Conservation (phyloP, 1,284 basidiomycete species). For the Trichosporon sp. region DNA sequence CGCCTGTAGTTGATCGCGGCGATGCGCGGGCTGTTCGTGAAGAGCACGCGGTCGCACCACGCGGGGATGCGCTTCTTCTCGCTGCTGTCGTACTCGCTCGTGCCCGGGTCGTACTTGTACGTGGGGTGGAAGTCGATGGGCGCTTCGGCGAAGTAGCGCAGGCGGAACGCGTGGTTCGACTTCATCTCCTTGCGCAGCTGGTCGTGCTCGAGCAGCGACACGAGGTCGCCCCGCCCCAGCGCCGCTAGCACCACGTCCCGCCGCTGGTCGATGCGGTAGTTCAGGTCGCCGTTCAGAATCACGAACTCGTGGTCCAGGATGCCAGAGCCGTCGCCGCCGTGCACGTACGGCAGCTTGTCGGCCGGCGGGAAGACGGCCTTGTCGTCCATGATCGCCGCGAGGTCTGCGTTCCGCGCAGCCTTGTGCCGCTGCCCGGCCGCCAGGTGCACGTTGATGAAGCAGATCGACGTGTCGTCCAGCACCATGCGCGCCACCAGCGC, state of each 20-base stretch:
- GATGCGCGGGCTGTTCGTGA: slow-evolving; percentile 62
- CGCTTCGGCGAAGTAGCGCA: slow-evolving; percentile 78
- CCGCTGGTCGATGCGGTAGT: slow-evolving; percentile 86
- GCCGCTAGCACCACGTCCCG: slow-evolving; percentile 72
- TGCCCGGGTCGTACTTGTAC: slow-evolving; percentile 87
- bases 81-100: slow-evolving; percentile 75
- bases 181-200: slow-evolving; percentile 86
- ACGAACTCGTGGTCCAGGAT: slow-evolving; percentile 92
- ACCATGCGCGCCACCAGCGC: slow-evolving; percentile 86
- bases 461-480: slow-evolving; percentile 84
- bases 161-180: slow-evolving; percentile 74
- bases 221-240: slow-evolving; percentile 62
- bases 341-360: slow-evolving; percentile 66
- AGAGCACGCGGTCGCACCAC: slow-evolving; percentile 94
- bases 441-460: slow-evolving; percentile 93
- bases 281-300: slow-evolving; percentile 65
- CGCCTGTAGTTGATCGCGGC: slow-evolving; percentile 63
- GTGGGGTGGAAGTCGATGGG: slow-evolving; percentile 79
- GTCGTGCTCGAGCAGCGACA: slow-evolving; percentile 69
- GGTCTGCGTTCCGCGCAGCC: slow-evolving; percentile 76
- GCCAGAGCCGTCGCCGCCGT: slow-evolving; percentile 91
- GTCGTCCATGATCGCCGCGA: slow-evolving; percentile 78
- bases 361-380: slow-evolving; percentile 62
- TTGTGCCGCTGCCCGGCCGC: slow-evolving; percentile 86
- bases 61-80: slow-evolving; percentile 85